These are phyloP conservation scores for Periconia macrospinosa DNA, from an alignment of 2,329 filamentous ascomycete species.

Conservation along the genomic window DNA sequence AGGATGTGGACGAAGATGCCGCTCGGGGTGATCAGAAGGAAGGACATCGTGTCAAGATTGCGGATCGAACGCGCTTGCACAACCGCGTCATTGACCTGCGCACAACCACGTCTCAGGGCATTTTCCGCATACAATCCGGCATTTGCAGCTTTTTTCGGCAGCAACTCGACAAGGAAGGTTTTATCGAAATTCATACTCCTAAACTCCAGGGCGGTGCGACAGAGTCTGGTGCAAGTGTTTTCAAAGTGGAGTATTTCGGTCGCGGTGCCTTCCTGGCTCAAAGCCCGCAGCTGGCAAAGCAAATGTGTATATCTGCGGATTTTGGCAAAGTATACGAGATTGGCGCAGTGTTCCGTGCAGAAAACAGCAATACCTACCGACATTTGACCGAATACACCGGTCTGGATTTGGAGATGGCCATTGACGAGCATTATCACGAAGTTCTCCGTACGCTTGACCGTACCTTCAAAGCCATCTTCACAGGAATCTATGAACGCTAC, in stretches of 20 bases:
- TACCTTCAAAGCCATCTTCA: slow-evolving; percentile 79
- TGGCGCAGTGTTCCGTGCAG: slow-evolving; percentile 86
- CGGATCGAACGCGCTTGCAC: slow-evolving; percentile 72
- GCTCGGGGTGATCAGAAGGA: slow-evolving; percentile 58
- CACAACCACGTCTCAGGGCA: slow-evolving; percentile 81
- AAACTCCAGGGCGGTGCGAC: slow-evolving; percentile 89
- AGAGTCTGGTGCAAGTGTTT: slow-evolving; percentile 88
- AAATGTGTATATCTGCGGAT: slow-evolving; percentile 88
- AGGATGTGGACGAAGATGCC: slow-evolving; percentile 56
- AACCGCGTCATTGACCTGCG: slow-evolving; percentile 84
- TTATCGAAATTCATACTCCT: slow-evolving; percentile 92
- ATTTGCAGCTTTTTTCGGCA: slow-evolving; percentile 79
- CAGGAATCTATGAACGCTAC: slow-evolving; percentile 69
- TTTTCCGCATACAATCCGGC: slow-evolving; percentile 83
- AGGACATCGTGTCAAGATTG: slow-evolving; percentile 63
- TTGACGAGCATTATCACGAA: slow-evolving; percentile 87
- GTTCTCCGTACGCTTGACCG: slow-evolving; percentile 77
- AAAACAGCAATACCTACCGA: slow-evolving; percentile 93
- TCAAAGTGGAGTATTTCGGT: slow-evolving; percentile 89
- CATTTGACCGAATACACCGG: slow-evolving; percentile 95
- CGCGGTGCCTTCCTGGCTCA: slow-evolving; percentile 86
- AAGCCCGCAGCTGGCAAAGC: slow-evolving; percentile 88
- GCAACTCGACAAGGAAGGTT: slow-evolving; percentile 72
- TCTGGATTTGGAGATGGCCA: slow-evolving; percentile 89
- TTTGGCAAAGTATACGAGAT: slow-evolving; percentile 89